These are phyloP conservation scores for Silene conica DNA, from an alignment of 148 eudicot genomes.

Conservation along the genomic window DNA sequence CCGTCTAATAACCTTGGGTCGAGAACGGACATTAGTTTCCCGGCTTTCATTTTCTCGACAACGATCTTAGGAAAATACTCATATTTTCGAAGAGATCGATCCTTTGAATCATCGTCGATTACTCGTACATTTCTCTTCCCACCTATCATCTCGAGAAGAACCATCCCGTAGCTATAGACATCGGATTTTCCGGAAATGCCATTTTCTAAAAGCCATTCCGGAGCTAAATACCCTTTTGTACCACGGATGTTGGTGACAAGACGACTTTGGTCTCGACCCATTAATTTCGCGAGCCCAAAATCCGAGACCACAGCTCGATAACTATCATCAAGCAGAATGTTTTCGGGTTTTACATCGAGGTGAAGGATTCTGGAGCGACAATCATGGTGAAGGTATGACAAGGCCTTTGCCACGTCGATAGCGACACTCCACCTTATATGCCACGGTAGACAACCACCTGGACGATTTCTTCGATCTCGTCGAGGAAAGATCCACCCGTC, in stretches of 20 bases:
- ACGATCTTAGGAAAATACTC: slow-evolving; percentile 67
- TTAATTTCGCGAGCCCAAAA: slow-evolving; percentile 77
- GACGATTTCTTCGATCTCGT: slow-evolving; percentile 15
- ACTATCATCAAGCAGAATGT: slow-evolving; percentile 62
- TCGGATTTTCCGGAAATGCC: slow-evolving; percentile 75
- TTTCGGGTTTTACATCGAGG: slow-evolving; percentile 84
- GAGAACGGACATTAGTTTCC: slow-evolving; percentile 59
- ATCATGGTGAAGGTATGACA: slow-evolving; percentile 79
- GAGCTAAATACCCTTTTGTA: slow-evolving; percentile 86
- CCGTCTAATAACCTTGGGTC: slow-evolving; percentile 48
- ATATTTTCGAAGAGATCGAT: slow-evolving; percentile 34
- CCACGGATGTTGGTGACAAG: slow-evolving; percentile 62
- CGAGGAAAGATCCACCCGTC: slow-evolving; percentile 73
- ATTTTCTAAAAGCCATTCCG: slow-evolving; percentile 74
- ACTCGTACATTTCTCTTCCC: slow-evolving; percentile 52
- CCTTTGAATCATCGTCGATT: slow-evolving; percentile 23
- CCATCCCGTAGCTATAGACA: slow-evolving; percentile 78
- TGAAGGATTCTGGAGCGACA: slow-evolving; percentile 70
- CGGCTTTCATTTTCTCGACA: slow-evolving; percentile 46
- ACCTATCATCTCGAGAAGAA: slow-evolving; percentile 72
- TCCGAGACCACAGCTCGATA: slow-evolving; percentile 59
- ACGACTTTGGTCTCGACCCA: slow-evolving; percentile 60
- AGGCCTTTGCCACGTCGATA: slow-evolving; percentile 72
- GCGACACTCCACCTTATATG: slow-evolving; percentile 52
- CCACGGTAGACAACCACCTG: slow-evolving; percentile 66